Percentiles rank a stretch among this genome's conserved stretches.
Conservation (phyloP, 805 yeast species). For the Komagataella kurtzmanii region DNA sequence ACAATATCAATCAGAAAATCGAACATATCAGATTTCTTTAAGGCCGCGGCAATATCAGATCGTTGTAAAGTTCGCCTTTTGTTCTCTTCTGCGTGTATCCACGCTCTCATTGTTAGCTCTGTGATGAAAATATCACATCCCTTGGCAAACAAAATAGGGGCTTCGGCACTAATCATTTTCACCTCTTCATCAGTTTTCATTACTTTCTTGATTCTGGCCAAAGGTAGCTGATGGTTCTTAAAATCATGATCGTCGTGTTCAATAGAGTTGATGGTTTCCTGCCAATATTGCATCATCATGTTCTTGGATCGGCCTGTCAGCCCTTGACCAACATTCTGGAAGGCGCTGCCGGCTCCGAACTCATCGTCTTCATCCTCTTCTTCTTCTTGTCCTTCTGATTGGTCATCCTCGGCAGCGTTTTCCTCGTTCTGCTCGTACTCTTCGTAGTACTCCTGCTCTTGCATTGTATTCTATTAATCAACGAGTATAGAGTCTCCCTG, state of each 20-base stretch:
- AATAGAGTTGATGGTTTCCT: constrained; percentile 80
- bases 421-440: constrained; percentile 4
- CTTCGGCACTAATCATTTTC: constrained; percentile 95
- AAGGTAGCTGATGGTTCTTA: constrained; percentile 86
- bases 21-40: constrained; percentile 92
- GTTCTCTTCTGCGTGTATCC: constrained; percentile 97
- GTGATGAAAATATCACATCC: constrained; percentile 97
- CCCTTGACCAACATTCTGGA: constrained; percentile 85
- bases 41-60: constrained; percentile 89
- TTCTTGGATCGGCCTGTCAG: constrained; percentile 69
- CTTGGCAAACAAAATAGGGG: constrained; percentile 93
- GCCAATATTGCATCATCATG: constrained; percentile 95
- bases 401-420: constrained; percentile 4
- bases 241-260: constrained; percentile 85
- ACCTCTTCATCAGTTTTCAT: constrained; percentile 98
- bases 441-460: constrained; percentile 10
- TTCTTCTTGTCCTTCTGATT: constrained; percentile 17
- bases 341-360: constrained; percentile 20
- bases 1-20: constrained; percentile 94
- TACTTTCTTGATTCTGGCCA: constrained; percentile 92
- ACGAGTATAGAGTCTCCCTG: neutral
- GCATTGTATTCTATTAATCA: constrained; percentile 8
- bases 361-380: constrained; percentile 18
- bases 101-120: constrained; percentile 94
- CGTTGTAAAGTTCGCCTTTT: constrained; percentile 90